Base-by-base conservation (phyloP, 257 asterid genomes). In the Ilex aquifolium region DNA sequence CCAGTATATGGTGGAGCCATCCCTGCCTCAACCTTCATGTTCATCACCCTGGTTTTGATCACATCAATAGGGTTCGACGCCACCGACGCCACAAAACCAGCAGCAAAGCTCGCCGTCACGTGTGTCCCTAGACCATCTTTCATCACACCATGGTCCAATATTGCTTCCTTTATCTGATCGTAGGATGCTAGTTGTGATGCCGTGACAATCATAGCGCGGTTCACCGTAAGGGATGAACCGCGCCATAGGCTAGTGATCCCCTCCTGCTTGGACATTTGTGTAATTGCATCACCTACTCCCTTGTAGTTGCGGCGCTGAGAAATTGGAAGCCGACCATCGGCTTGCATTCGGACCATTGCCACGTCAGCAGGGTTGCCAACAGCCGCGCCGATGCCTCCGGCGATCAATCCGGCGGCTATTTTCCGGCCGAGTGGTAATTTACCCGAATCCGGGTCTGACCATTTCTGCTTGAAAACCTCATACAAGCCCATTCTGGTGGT, bases 321-420 rank as follows among this genome's bases (percentile, higher is more conserved):
- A 0, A 30, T 5, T 0, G 94, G 90, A n/a, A 85, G 88, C 58
- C 94, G 71, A 0, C 94, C 94, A 57, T 85, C 94, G 3, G 94
- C 94, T 67, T 85, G 90, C 94, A 85, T 85, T 0, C 90, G 76
- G 7, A 85, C 94, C 94, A 85, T 85, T 0, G 94, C 90, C 63
- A 85, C 85, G 64, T 85, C 94, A 0, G 94, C 94, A 0, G 94
- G 94, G 75, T 85, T 83, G 6, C 94, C 90, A 10, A 85, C 90
- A 5, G 90, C 86, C 27, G 90, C 94, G 21, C 94, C 94, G 12
- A 85, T 62, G 2, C 74, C 90, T 0, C 94, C 90, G 40, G 94
- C 85, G 4, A 85, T 39, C 13, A 83, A 69, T 0, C 94, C 94
- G 17, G 90, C 90, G 0, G 74, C 61, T 31, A 83, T 73, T 57